phyloP scores from a whole-genome alignment of 2,329 filamentous ascomycete genomes.

The Scleromitrula shiraiana region DNA sequence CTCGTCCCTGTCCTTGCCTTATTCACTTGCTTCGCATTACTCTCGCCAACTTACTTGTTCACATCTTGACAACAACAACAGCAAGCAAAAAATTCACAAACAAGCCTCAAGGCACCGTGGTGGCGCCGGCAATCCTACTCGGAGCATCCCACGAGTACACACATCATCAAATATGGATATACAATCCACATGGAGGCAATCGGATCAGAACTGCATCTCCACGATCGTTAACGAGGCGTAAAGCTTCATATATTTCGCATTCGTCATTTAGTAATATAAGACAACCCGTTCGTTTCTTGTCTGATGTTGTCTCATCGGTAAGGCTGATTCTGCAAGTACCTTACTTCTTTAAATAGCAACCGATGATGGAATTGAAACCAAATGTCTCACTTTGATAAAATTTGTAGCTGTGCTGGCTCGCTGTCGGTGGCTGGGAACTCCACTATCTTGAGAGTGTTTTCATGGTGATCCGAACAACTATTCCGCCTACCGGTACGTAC shows the following conservation, averaged over 20 bases:
- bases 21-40: too few relatives aligned
- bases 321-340: conserved; percentile 5
- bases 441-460: too few relatives aligned
- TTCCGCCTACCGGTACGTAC: too few relatives aligned
- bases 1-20: too few relatives aligned
- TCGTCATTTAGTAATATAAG: not conserved
- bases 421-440: too few relatives aligned
- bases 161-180: too few relatives aligned
- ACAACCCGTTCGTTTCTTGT: not conserved
- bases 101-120: not conserved
- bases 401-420: not conserved
- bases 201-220: not conserved
- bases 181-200: too few relatives aligned
- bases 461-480: too few relatives aligned
- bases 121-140: not conserved
- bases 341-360: not conserved
- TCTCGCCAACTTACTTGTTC: not conserved
- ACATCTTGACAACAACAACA: too few relatives aligned
- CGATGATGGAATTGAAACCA: not conserved
- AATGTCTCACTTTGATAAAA: not conserved
- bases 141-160: not conserved
- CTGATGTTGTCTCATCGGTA: conserved; percentile 4
- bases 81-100: not conserved
- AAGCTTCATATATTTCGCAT: too few relatives aligned
- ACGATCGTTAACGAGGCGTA: not conserved